Percentiles rank a stretch among this genome's conserved stretches.
Evolutionary conservation across 2,329 filamentous ascomycete genomes (phyloP).

Genomic region (Fusarium avenaceum): DNA sequence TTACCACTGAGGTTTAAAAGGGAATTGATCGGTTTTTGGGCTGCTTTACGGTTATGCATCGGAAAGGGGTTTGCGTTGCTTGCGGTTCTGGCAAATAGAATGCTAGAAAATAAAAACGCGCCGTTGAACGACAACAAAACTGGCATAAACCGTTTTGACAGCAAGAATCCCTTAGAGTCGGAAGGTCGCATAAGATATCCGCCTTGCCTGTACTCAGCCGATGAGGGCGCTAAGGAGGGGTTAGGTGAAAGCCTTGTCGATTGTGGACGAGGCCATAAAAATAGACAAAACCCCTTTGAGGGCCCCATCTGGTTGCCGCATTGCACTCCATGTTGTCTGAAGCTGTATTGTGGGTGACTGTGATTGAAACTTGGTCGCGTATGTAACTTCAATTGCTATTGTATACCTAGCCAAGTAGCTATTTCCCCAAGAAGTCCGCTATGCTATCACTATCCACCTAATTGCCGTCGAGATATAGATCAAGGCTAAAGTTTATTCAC

Average conservation of each 20-base stretch:
- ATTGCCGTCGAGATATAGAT: no score
- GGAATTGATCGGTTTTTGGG: slow-evolving; percentile 49
- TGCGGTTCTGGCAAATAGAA: slow-evolving; percentile 51
- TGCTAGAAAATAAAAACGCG: slow-evolving; percentile 52
- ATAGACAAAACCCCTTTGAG: slow-evolving; percentile 39
- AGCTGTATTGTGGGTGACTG: not conserved
- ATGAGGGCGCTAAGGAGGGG: slow-evolving; percentile 36
- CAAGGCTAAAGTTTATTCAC: no score
- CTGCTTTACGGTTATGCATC: slow-evolving; percentile 52
- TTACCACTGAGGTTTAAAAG: slow-evolving; percentile 90
- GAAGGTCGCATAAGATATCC: slow-evolving; percentile 12
- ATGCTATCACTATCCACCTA: no score
- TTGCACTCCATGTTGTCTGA: not conserved
- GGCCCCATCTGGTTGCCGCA: slow-evolving; percentile 21
- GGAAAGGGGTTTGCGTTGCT: slow-evolving; percentile 52
- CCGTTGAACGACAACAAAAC: slow-evolving; percentile 50
- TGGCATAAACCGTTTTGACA: slow-evolving; percentile 42
- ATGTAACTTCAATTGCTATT: no score
- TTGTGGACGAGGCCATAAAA: slow-evolving; percentile 41
- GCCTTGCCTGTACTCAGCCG: slow-evolving; percentile 22
- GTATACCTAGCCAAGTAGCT: no score
- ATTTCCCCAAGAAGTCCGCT: no score
- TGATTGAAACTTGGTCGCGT: not conserved
- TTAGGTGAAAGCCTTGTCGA: slow-evolving; percentile 32
- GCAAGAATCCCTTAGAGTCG: slow-evolving; percentile 27